These are phyloP conservation scores for Wickerhamiella alocasiicola DNA, from an alignment of 805 yeast species.

Conservation along the genomic window DNA sequence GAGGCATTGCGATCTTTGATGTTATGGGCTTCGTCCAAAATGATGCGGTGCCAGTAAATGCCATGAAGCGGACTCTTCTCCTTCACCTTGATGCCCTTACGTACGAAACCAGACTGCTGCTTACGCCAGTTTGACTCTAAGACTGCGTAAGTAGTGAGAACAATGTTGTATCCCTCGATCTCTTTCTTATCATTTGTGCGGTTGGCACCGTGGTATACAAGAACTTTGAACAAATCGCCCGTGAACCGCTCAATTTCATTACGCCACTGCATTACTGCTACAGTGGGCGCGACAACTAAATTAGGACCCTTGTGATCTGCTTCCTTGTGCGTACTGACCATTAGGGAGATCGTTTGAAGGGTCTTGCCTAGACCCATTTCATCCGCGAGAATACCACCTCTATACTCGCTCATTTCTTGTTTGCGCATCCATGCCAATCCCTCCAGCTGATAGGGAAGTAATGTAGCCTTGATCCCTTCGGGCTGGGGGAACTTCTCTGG, in stretches of 20 bases:
- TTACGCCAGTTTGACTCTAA: conserved; percentile 77
- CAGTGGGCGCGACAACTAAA: conserved; percentile 93
- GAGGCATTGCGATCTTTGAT: conserved; percentile 90
- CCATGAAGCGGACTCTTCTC: conserved; percentile 67
- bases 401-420: conserved; percentile 63
- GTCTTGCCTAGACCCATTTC: conserved; percentile 99
- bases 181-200: conserved; percentile 48
- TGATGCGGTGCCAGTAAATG: conserved; percentile 67
- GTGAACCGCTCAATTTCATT: conserved; percentile 84
- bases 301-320: conserved; percentile 48
- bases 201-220: conserved; percentile 77
- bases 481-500: conserved; percentile 44
- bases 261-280: conserved; percentile 97
- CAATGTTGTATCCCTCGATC: conserved; percentile 54
- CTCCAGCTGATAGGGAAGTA: conserved; percentile 86
- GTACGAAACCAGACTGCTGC: conserved; percentile 67
- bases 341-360: conserved; percentile 82
- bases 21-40: conserved; percentile 94
- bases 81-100: conserved; percentile 58
- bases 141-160: conserved; percentile 86
- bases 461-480: conserved; percentile 51
- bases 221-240: conserved; percentile 50
- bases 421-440: conserved; percentile 80
- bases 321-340: conserved; percentile 48
- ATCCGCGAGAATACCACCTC: conserved; percentile 92